phyloP scores from a whole-genome alignment of 345 rosid species.

The Xanthoceras sorbifolium region DNA sequence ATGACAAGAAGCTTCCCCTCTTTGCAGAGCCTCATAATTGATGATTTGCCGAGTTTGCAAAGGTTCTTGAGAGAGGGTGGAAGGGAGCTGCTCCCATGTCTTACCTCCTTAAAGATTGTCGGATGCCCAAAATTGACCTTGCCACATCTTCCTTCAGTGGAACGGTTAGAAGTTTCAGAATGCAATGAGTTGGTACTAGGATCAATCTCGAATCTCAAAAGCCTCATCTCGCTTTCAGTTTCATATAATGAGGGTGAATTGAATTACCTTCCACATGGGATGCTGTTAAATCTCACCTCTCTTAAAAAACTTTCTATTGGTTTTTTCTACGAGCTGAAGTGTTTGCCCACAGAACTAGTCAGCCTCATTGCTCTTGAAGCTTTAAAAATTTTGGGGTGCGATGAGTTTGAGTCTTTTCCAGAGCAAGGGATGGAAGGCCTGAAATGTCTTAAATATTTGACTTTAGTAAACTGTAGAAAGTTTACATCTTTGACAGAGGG shows the following conservation, averaged over 20 bases:
- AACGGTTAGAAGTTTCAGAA: no score
- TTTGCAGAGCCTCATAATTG: neutral
- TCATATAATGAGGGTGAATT: no score
- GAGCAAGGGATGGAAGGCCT: neutral
- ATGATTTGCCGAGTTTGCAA: neutral
- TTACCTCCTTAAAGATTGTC: neutral
- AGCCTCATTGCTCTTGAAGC: neutral
- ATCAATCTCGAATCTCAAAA: no score
- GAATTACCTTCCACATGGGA: no score
- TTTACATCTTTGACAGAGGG: neutral
- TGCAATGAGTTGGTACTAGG: no score
- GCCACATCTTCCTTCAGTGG: no score
- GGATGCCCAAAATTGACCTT: neutral
- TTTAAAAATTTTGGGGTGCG: neutral
- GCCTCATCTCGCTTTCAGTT: no score
- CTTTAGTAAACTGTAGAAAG: fast-evolving
- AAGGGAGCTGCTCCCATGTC: neutral
- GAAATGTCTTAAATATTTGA: neutral
- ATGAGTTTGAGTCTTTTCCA: no score
- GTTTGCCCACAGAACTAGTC: neutral
- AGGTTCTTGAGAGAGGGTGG: neutral
- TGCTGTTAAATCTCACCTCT: no score
- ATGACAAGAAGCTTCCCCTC: neutral
- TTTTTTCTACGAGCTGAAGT: neutral
- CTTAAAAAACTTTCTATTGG: neutral